Evolutionary conservation across 306 rosid species (phyloP), one percentile per base, ranked within the genome.

Genomic region (Alnus rubra): DNA sequence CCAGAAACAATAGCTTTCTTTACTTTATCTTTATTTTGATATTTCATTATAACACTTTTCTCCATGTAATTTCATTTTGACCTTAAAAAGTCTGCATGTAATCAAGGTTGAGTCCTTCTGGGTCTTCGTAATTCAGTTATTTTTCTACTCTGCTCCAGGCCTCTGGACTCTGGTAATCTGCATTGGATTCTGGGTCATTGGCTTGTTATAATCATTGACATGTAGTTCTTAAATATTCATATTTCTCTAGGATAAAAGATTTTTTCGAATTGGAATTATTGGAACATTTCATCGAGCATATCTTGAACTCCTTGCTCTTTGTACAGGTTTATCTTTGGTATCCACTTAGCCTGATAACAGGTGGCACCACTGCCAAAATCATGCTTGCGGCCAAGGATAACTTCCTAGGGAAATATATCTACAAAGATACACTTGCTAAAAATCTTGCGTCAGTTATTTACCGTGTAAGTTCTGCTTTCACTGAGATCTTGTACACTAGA

Each of bases 321-420:
- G 51, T 16, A 4, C 89, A 94, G 97, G 96, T 91, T 67, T 83
- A 90, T 80, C 85, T 90, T 23, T 95, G 99, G 98, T 95, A 95
- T 83, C 99, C 99, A 70, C 96, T 95, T 48, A 93, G 97, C 84
- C 81, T 95, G 39, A 87, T 95, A 18, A 39, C 91, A 1, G 98
- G 99, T 23, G 97, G 99, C 7, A 95, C 99, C 80, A 93, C 99
- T 1, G 99, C 99, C 49, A 95, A 95, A 84, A 93, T 95, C 84
- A 95, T 95, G 99, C 87, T 95, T 79, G 96, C 98, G 1, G 98
- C 98, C 1, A 95, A 93, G 76, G 97, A 90, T 82, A 95, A 91
- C 79, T 91, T 95, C 81, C 86, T 93, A 42, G 99, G 99, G 18
- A 95, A 95, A 75, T 95, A 89, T 81, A 90, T 95, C 50, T 95